Conservation (phyloP, 1,284 basidiomycete species). For the Cutaneotrichosporon sp. region DNA sequence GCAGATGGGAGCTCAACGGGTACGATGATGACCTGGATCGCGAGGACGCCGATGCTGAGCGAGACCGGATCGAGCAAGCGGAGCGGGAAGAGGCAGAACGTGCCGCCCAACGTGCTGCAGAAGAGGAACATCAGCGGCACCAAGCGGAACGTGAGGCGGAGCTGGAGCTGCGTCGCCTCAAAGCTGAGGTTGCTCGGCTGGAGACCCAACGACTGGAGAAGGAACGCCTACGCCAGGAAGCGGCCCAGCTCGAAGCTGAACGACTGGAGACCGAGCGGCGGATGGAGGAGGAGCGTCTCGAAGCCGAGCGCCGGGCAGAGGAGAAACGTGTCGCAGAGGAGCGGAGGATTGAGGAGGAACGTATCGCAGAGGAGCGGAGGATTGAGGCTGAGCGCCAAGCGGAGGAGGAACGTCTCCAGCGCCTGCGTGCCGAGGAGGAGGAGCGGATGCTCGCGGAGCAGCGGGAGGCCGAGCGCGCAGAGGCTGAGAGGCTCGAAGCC, state of each 20-base stretch:
- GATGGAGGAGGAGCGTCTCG: conserved; percentile 1
- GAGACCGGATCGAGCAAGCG: background rate
- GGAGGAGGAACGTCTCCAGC: conserved; percentile 9
- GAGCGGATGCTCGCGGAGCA: background rate
- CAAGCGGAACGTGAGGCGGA: too few species aligned
- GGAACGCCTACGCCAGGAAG: background rate
- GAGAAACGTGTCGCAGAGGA: background rate
- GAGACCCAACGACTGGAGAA: background rate
- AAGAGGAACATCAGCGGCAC: background rate
- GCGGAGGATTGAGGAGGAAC: conserved; percentile 6
- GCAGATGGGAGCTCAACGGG: background rate
- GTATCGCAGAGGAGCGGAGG: too few species aligned
- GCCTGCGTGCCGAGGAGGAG: conserved; percentile 5
- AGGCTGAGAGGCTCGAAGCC: conserved; percentile 5
- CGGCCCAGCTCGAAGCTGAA: background rate
- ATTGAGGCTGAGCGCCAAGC: too few species aligned
- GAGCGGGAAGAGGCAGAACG: background rate
- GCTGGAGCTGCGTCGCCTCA: too few species aligned
- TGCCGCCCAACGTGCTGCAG: too few species aligned
- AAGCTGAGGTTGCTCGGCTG: background rate
- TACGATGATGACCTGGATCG: background rate
- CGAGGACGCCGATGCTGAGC: background rate
- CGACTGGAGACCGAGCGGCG: background rate
- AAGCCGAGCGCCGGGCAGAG: background rate
- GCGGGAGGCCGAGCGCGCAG: conserved; percentile 4